Percentiles rank a stretch among this genome's conserved stretches.
Evolutionary conservation across 2,329 filamentous ascomycete genomes (phyloP).

Genomic region (Fusarium cyanostomum): DNA sequence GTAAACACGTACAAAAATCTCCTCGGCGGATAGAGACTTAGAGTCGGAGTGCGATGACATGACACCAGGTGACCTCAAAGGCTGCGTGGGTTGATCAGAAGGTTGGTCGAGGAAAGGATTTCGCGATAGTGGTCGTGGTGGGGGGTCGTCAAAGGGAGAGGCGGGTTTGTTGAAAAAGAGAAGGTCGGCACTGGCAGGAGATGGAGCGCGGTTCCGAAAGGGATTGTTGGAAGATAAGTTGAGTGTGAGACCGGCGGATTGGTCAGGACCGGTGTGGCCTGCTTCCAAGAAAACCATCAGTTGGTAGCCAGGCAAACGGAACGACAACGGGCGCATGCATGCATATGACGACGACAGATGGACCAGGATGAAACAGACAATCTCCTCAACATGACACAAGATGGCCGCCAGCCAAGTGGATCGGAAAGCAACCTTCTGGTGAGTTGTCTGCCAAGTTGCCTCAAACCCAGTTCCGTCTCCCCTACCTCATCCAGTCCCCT

Average conservation of each 20-base stretch:
- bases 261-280: conserved; percentile 40
- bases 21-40: conserved; percentile 66
- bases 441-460: conserved; percentile 41
- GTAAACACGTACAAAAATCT: conserved; percentile 77
- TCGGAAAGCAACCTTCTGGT: conserved; percentile 33
- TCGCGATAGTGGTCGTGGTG: conserved; percentile 70
- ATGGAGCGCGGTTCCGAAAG: conserved; percentile 77
- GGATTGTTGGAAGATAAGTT: conserved; percentile 85
- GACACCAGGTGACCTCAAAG: conserved; percentile 55
- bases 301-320: conserved; percentile 37
- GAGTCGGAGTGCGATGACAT: conserved; percentile 61
- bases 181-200: conserved; percentile 57
- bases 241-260: conserved; percentile 61
- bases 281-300: conserved; percentile 41
- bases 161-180: conserved; percentile 52
- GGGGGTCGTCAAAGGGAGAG: conserved; percentile 69
- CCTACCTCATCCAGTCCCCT: conserved; percentile 31
- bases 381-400: conserved; percentile 47
- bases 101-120: conserved; percentile 79
- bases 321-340: conserved; percentile 41
- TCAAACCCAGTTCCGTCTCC: conserved; percentile 33
- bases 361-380: conserved; percentile 45
- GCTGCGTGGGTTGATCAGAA: conserved; percentile 45
- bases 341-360: conserved; percentile 44
- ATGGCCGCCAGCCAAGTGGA: conserved; percentile 43